These are phyloP conservation scores for Daedaleopsis nitida DNA, from an alignment of 768 basidiomycete species.

Conservation along the genomic window DNA sequence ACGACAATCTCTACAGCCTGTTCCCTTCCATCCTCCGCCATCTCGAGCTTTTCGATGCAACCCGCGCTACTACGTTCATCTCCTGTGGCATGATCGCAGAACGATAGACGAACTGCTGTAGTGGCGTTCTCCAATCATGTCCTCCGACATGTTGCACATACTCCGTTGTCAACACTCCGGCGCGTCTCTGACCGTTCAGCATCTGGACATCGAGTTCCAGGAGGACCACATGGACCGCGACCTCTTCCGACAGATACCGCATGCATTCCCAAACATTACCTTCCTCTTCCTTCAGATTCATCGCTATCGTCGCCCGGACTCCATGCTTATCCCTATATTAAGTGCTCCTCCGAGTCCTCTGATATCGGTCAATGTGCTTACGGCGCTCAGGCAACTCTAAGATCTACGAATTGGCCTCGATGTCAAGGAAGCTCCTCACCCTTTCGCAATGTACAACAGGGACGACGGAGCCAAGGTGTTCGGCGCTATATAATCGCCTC, in stretches of 20 bases:
- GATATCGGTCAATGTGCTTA: too few relatives aligned
- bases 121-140: not conserved
- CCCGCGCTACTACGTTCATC: not conserved
- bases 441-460: too few relatives aligned
- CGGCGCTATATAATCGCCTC: too few relatives aligned
- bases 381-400: too few relatives aligned
- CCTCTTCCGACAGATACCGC: not conserved
- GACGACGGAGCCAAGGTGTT: too few relatives aligned
- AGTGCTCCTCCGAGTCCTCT: too few relatives aligned
- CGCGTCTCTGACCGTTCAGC: not conserved
- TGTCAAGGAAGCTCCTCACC: too few relatives aligned
- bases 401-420: too few relatives aligned
- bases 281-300: not conserved
- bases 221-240: not conserved
- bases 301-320: not conserved
- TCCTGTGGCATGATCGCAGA: not conserved
- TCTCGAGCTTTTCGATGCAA: not conserved
- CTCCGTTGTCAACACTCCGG: not conserved
- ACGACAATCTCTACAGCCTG: not conserved
- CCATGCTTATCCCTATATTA: not conserved
- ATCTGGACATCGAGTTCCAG: not conserved
- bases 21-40: not conserved
- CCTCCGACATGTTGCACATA: not conserved
- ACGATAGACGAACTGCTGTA: not conserved
- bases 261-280: not conserved